Evolutionary conservation across 192 early-diverging fungal genomes (phyloP).

Genomic region (Coemansia sp.): DNA sequence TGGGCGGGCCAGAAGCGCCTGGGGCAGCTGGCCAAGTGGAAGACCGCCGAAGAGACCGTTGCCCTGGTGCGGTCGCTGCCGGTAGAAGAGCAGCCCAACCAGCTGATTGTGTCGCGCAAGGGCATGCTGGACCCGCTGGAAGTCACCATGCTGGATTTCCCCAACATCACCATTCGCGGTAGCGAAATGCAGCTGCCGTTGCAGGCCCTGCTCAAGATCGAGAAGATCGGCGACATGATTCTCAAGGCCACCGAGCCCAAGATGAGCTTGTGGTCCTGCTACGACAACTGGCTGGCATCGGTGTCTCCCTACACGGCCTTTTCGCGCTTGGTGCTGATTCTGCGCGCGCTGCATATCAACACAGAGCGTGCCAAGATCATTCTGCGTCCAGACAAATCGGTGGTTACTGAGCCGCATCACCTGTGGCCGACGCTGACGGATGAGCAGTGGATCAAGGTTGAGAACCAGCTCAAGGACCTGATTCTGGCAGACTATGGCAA

Average conservation of each 20-base stretch:
- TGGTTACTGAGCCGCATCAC: constrained; percentile 92
- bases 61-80: constrained; percentile 97
- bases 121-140: constrained; percentile 99
- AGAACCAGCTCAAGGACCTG: constrained; percentile 92
- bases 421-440: constrained; percentile 97
- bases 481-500: constrained; percentile 98
- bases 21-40: constrained; percentile 99
- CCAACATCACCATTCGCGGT: constrained; percentile 98
- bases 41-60: constrained; percentile 99
- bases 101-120: constrained; percentile 98
- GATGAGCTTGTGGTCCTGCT: constrained; percentile 87
- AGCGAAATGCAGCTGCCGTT: constrained; percentile 96
- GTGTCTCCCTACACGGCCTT: constrained; percentile 98
- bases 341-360: constrained; percentile 96
- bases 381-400: constrained; percentile 88
- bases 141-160: constrained; percentile 88
- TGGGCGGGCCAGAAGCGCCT: constrained; percentile 99
- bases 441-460: constrained; percentile 97
- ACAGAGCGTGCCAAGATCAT: constrained; percentile 97
- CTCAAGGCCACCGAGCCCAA: constrained; percentile 97
- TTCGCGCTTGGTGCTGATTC: constrained; percentile 92
- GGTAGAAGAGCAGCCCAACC: constrained; percentile 99
- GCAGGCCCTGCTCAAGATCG: constrained; percentile 95
- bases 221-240: constrained; percentile 98
- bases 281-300: constrained; percentile 95